Conservation (phyloP, 2,329 filamentous ascomycete species). For the Teratosphaeria destructans region DNA sequence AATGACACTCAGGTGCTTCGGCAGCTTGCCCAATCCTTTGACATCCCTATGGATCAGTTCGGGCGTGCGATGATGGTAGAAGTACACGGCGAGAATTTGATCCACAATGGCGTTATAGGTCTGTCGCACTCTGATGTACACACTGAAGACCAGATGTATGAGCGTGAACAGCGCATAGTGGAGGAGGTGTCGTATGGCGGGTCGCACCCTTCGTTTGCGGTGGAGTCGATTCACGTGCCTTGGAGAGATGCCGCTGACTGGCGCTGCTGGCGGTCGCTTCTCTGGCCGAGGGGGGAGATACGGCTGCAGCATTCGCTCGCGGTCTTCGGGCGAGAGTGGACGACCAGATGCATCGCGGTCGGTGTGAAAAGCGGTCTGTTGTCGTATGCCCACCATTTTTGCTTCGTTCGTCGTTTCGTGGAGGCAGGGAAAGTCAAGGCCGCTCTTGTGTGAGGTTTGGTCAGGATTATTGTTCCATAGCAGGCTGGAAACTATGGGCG, state of each 20-base stretch:
- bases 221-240: background rate
- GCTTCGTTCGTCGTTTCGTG: background rate
- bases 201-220: constrained; percentile 12
- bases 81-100: constrained; percentile 68
- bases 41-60: constrained; percentile 87
- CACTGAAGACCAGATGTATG: constrained; percentile 72
- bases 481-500: background rate
- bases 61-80: constrained; percentile 92
- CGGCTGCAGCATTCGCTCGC: constrained; percentile 23
- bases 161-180: constrained; percentile 58
- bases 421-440: background rate
- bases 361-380: constrained; percentile 20
- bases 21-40: constrained; percentile 59
- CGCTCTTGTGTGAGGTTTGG: too few species aligned
- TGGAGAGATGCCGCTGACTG: background rate
- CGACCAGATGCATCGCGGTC: constrained; percentile 17
- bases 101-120: constrained; percentile 70
- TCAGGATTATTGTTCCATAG: background rate
- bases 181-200: constrained; percentile 30
- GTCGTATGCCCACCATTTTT: constrained; percentile 20
- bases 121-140: constrained; percentile 75
- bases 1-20: constrained; percentile 79
- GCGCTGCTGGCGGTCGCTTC: background rate
- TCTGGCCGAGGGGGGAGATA: constrained; percentile 21
- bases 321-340: constrained; percentile 17